Evolutionary conservation across 352 stramenopile genomes (phyloP), one percentile per base, ranked within the genome.

Genomic region (Thalassiosira oceanica): DNA sequence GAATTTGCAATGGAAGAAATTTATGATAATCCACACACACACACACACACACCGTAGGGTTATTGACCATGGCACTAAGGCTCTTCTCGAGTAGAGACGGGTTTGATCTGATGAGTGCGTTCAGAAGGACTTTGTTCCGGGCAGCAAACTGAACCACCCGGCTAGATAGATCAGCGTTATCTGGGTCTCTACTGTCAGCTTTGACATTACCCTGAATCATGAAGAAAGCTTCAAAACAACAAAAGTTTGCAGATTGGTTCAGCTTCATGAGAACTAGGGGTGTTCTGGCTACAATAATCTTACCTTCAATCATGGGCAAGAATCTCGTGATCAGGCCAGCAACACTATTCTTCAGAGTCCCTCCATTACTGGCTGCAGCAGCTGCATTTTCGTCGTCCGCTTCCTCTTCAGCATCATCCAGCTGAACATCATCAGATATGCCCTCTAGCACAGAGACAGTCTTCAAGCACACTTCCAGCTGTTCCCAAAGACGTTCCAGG

Each of bases 31-130:
- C n/a, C n/a, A n/a, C n/a, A n/a, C n/a, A n/a, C n/a, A n/a, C n/a
- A n/a, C n/a, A n/a, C n/a, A n/a, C n/a, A n/a, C n/a, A n/a, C n/a
- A n/a, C n/a, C n/a, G n/a, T n/a, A n/a, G n/a, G n/a, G n/a, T n/a
- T n/a, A 62, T 98, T 96, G 42, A 99, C 94, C 68, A 99, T 82
- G 21, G 95, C 90, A 23, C 90, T 88, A 24, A 99, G 86, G 10
- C 94, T 97, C 27, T 94, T 94, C 53, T 99, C 96, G 24, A 99
- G 64, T 8, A 99, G 78, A 33, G 89, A 90, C 4, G 96, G 93
- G 73, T 98, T 98, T 42, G 97, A 95, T 18, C 95, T 92, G 37
- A 99, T 84, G 33, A 99, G 82, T 24, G 96, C 90, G 86, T 99
- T 99, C 21, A 99, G 74, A 21, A 99, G 84, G 33, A 97, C 89